A percentile compares a stretch with the other conserved stretches of the same genome.
Conservation (phyloP, 1,284 basidiomycete species). For the Volvariella surrecta region DNA sequence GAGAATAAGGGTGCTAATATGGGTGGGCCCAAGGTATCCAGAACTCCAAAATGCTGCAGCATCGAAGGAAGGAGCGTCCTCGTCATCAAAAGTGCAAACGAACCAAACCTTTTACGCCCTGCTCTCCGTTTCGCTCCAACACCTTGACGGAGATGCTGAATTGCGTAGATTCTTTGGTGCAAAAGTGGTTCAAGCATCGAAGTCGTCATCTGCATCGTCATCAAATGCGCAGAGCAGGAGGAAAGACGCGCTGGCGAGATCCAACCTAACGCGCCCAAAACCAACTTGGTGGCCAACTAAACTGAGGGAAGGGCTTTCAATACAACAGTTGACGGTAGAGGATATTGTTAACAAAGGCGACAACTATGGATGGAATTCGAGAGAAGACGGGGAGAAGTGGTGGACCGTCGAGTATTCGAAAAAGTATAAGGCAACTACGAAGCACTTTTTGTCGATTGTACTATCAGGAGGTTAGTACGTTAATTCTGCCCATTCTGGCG, state of each 20-base stretch:
- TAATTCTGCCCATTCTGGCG: slow-evolving; percentile 1
- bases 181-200: slow-evolving; percentile 65
- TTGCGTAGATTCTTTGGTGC: slow-evolving; percentile 89
- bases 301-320: slow-evolving; percentile 61
- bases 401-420: slow-evolving; percentile 84
- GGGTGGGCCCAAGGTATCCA: slow-evolving; percentile 35
- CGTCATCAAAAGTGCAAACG: slow-evolving; percentile 10
- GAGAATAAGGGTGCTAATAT: neutral
- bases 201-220: slow-evolving; percentile 22
- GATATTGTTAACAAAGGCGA: slow-evolving; percentile 41
- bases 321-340: slow-evolving; percentile 45
- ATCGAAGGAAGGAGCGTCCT: neutral
- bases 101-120: slow-evolving; percentile 42
- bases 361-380: slow-evolving; percentile 31
- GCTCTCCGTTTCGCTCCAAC: slow-evolving; percentile 65
- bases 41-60: slow-evolving; percentile 15
- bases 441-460: slow-evolving; percentile 74
- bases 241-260: slow-evolving; percentile 34
- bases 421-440: slow-evolving; percentile 73
- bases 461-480: slow-evolving; percentile 61
- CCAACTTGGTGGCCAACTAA: slow-evolving; percentile 54
- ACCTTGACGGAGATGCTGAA: slow-evolving; percentile 83
- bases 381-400: slow-evolving; percentile 54
- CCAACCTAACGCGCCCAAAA: slow-evolving; percentile 56
- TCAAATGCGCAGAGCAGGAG: slow-evolving; percentile 20